Base-by-base conservation (phyloP, 1,284 basidiomycete species). In the Sporisorium reilianum region DNA sequence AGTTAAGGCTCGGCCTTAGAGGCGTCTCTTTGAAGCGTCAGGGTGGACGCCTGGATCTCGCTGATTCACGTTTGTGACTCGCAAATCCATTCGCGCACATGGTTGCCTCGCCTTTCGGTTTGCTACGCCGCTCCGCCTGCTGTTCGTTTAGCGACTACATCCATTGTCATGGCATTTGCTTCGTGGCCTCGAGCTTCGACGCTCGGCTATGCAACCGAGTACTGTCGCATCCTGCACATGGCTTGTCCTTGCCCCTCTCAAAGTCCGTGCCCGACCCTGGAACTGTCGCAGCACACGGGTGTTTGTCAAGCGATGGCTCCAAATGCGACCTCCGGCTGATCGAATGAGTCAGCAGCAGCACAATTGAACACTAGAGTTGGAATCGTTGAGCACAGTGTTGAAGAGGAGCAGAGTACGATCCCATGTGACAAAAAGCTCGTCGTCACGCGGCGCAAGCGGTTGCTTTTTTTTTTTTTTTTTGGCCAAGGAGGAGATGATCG, bases 381-480 rank as follows among this genome's bases (percentile, higher is more conserved):
- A n/a, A n/a, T n/a, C n/a, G n/a, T n/a, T n/a, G n/a, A n/a, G n/a
- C n/a, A 14, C 8, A 34, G 34, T 14, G 10, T 34, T 7, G 32
- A 34, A 34, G 14, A 34, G 32, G 7, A 12, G n/a, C 32, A 6
- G 32, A 38, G 7, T 5, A 18, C 36, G 8, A 36, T 36, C 34
- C 12, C 12, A n/a, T 32, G 48, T 28, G 30, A 23, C 11, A 50
- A 23, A n/a, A 25, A 5, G 23, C 12, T 26, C 32, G 49, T 51
- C 49, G 49, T 51, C 49, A 51, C 49, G 49, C 49, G 49, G 49
- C 49, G 20, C 49, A 20, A 30, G 12, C 48, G 22, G 9, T 18
- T 38, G 16, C 36, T 18, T 38, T 38, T 8, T 38, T n/a, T n/a
- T n/a, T n/a, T n/a, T n/a, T n/a, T n/a, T n/a, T n/a, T n/a, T n/a